These are phyloP conservation scores for Cinchona pubescens DNA, from an alignment of 257 asterid species.

Conservation along the genomic window DNA sequence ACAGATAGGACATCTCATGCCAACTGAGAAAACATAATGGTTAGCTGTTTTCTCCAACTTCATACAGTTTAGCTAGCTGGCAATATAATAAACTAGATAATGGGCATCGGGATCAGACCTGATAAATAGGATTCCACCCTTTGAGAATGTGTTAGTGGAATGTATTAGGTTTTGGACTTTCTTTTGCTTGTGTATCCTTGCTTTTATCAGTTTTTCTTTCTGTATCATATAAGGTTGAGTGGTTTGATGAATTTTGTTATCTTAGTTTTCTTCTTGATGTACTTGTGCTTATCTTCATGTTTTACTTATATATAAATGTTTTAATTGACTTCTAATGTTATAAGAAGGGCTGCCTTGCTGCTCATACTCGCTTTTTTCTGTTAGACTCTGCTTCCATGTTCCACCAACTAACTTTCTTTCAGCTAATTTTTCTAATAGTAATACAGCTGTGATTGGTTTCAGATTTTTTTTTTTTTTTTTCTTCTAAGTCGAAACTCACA, in stretches of 20 bases:
- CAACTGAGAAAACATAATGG: conserved; percentile 36
- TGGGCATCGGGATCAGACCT: not conserved
- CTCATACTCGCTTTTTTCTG: not conserved
- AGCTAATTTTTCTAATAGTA: not conserved
- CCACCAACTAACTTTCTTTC: not conserved
- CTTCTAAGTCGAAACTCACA: not conserved
- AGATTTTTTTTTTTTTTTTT: too few species aligned
- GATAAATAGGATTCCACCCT: not conserved
- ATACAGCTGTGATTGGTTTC: not conserved
- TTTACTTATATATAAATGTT: not conserved
- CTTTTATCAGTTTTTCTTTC: conserved; percentile 2
- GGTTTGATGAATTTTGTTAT: conserved; percentile 5
- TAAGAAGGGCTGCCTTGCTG: not conserved
- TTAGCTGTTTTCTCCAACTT: not conserved
- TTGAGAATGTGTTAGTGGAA: conserved; percentile 1
- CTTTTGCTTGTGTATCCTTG: conserved; percentile 8
- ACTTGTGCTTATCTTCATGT: conserved; percentile 4
- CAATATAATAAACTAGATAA: conserved; percentile 7
- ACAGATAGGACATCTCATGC: conserved; percentile 51
- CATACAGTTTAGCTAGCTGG: not conserved
- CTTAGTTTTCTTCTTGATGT: not conserved
- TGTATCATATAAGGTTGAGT: not conserved
- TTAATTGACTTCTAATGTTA: not conserved
- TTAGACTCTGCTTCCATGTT: not conserved
- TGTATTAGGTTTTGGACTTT: conserved; percentile 21